These are phyloP conservation scores for Saccharomycopsis sp. DNA, from an alignment of 805 yeast genomes.

Conservation along the genomic window DNA sequence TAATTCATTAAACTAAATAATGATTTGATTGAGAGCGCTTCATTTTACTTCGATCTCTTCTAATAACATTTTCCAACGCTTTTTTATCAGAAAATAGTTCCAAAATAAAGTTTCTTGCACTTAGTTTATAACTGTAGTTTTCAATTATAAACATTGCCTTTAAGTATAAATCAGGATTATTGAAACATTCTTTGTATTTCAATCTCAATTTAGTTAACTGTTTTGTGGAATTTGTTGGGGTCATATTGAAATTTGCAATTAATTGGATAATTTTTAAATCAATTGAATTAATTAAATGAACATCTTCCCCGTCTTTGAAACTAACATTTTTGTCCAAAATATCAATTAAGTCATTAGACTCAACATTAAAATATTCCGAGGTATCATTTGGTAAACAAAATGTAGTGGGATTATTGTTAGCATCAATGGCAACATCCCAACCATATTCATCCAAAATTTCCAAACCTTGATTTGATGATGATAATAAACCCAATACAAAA, in stretches of 20 bases:
- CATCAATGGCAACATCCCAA: slow-evolving; percentile 50
- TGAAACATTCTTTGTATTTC: slow-evolving; percentile 14
- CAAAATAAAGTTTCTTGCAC: slow-evolving; percentile 13
- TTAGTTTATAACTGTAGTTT: slow-evolving; percentile 24
- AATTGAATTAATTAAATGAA: slow-evolving; percentile 1
- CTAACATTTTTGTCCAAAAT: slow-evolving; percentile 1
- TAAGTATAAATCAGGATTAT: slow-evolving; percentile 11
- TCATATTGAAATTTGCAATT: slow-evolving; percentile 11
- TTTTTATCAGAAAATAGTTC: slow-evolving; percentile 13
- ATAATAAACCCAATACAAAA: slow-evolving; percentile 63
- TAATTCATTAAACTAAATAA: too few species aligned
- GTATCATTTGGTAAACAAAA: slow-evolving; percentile 31
- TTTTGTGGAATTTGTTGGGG: slow-evolving; percentile 10
- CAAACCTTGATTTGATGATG: slow-evolving; percentile 66
- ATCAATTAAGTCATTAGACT: background rate
- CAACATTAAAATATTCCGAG: slow-evolving; percentile 23
- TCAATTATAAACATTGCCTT: slow-evolving; percentile 26
- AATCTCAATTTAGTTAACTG: slow-evolving; percentile 10
- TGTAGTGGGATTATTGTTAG: slow-evolving; percentile 33
- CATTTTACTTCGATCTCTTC: slow-evolving; percentile 10
- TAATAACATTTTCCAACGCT: slow-evolving; percentile 15
- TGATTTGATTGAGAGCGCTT: too few species aligned
- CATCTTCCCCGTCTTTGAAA: slow-evolving; percentile 1
- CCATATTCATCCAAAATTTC: slow-evolving; percentile 75
- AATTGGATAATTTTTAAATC: slow-evolving; percentile 13